Percentiles rank a stretch among this genome's conserved stretches.
phyloP scores from a whole-genome alignment of 371 early-diverging fungal genomes.

The Rhizopus microsporus region DNA sequence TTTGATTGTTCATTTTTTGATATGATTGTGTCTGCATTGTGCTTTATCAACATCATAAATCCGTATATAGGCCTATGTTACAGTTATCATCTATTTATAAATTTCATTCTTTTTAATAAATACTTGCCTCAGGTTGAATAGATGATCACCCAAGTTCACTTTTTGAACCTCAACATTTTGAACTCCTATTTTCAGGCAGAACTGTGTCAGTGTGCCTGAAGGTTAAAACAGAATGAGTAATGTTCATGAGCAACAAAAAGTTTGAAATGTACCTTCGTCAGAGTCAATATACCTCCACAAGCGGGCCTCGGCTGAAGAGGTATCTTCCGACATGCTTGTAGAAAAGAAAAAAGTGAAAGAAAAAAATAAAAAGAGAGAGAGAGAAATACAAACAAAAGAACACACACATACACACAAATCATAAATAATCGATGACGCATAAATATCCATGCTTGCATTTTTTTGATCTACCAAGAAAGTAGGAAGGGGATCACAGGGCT shows the following conservation, averaged over 20 bases:
- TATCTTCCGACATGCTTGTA: not conserved
- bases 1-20: constrained; percentile 1
- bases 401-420: constrained; percentile 9
- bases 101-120: constrained; percentile 11
- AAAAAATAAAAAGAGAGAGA: not conserved
- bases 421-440: no score
- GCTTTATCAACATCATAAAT: constrained; percentile 15
- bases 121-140: constrained; percentile 19
- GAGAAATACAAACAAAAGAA: not conserved
- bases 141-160: constrained; percentile 7
- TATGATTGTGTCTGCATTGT: constrained; percentile 3
- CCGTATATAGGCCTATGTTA: constrained; percentile 26
- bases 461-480: no score
- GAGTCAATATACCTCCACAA: not conserved
- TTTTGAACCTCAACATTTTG: constrained; percentile 22
- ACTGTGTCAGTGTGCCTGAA: constrained; percentile 22
- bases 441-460: no score
- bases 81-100: constrained; percentile 3
- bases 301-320: no score
- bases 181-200: constrained; percentile 26
- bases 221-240: not conserved
- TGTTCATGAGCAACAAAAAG: not conserved
- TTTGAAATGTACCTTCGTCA: not conserved
- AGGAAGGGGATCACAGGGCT: no score
- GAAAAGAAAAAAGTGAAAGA: not conserved